Conservation (phyloP, 2,329 filamentous ascomycete genomes). For the Chalara sp. region DNA sequence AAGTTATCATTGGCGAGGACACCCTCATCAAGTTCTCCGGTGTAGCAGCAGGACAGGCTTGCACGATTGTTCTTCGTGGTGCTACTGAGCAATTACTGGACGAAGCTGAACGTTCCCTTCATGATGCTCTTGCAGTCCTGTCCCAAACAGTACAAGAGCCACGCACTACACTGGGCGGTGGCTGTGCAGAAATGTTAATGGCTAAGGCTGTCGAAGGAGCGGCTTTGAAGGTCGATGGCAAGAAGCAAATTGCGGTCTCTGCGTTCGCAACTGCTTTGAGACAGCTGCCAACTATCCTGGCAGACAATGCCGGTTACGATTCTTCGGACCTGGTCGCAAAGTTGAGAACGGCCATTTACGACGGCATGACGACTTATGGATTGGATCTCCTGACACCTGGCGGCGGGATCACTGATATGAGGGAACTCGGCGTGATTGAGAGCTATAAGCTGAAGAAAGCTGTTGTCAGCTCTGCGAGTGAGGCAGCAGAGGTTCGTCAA, state of each 20-base stretch:
- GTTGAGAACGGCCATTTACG: conserved; percentile 89
- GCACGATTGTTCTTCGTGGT: conserved; percentile 92
- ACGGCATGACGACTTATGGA: conserved; percentile 86
- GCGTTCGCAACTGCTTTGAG: conserved; percentile 83
- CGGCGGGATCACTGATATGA: conserved; percentile 91
- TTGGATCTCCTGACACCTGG: conserved; percentile 84
- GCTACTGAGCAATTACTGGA: conserved; percentile 96
- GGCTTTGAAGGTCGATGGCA: conserved; percentile 89
- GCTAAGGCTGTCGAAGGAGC: conserved; percentile 93
- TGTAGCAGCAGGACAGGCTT: conserved; percentile 86
- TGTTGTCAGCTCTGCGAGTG: conserved; percentile 93
- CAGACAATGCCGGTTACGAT: conserved; percentile 95
- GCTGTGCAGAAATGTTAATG: conserved; percentile 98
- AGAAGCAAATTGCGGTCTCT: conserved; percentile 90
- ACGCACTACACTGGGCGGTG: conserved; percentile 87
- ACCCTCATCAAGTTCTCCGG: conserved; percentile 96
- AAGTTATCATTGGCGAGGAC: conserved; percentile 97
- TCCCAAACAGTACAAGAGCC: conserved; percentile 96
- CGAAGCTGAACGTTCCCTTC: conserved; percentile 90
- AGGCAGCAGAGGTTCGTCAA: conserved; percentile 81
- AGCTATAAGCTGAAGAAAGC: conserved; percentile 98
- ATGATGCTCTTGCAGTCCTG: conserved; percentile 91
- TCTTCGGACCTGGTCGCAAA: conserved; percentile 89
- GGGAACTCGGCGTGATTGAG: conserved; percentile 89
- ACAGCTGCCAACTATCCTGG: conserved; percentile 92